These are phyloP conservation scores for Ustilago tritici DNA, from an alignment of 1,284 basidiomycete genomes.

Conservation along the genomic window DNA sequence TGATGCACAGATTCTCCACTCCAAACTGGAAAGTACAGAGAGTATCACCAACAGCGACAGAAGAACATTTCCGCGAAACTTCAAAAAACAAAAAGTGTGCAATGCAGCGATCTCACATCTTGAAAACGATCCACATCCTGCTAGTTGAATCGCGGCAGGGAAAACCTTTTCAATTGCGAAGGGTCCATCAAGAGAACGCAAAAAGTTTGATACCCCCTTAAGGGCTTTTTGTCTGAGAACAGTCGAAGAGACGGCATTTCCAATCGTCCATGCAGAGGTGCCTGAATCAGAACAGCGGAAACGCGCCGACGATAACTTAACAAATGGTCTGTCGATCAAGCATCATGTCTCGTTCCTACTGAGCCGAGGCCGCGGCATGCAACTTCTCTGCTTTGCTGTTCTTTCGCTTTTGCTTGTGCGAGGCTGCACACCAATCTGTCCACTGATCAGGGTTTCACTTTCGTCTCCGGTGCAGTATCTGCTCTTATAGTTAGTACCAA, in stretches of 20 bases:
- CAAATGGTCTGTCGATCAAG: background rate
- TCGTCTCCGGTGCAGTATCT: background rate
- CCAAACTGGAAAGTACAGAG: background rate
- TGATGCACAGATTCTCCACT: background rate
- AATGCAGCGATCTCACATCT: background rate
- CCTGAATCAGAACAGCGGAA: conserved; percentile 3
- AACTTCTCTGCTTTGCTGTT: conserved; percentile 5
- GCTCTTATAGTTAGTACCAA: background rate
- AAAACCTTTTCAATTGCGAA: too few species aligned
- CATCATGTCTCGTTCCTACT: conserved; percentile 5
- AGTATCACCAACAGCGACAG: too few species aligned
- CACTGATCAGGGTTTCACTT: too few species aligned
- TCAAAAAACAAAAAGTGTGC: background rate
- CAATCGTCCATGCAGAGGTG: background rate
- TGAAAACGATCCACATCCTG: background rate
- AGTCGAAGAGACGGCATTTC: background rate
- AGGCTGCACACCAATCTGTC: background rate
- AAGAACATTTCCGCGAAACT: background rate
- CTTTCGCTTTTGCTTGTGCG: background rate
- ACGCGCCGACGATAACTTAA: background rate
- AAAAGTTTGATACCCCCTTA: too few species aligned
- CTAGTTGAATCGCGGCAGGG: background rate
- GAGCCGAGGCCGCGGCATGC: conserved; percentile 7
- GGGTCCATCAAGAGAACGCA: too few species aligned
- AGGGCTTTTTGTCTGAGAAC: background rate